phyloP scores from a whole-genome alignment of 2,329 filamentous ascomycete genomes.

The Aspergillus sp. region DNA sequence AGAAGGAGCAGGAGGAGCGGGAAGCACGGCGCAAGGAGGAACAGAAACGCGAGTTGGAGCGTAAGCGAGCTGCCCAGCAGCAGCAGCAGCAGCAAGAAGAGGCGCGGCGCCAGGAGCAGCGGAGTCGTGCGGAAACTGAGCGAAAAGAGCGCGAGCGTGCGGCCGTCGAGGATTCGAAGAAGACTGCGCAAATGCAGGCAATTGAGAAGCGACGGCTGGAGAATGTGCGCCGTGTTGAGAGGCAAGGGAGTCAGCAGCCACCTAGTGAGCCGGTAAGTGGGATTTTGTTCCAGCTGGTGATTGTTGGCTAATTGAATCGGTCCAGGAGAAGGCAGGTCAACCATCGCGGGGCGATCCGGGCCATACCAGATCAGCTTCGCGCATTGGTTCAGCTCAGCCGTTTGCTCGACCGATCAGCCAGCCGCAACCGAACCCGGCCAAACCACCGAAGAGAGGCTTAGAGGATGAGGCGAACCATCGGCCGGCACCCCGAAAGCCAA shows the following conservation, averaged over 20 bases:
- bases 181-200: conserved; percentile 53
- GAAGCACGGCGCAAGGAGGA: conserved; percentile 71
- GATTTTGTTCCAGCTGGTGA: neutral
- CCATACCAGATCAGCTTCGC: conserved; percentile 42
- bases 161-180: conserved; percentile 53
- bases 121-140: conserved; percentile 50
- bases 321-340: conserved; percentile 19
- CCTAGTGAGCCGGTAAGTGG: conserved; percentile 28
- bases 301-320: conserved; percentile 3
- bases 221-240: conserved; percentile 36
- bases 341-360: conserved; percentile 42
- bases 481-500: conserved; percentile 28
- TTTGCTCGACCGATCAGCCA: conserved; percentile 52
- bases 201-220: conserved; percentile 44
- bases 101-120: conserved; percentile 51
- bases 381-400: conserved; percentile 44
- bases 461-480: conserved; percentile 49
- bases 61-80: conserved; percentile 55
- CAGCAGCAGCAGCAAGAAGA: conserved; percentile 48
- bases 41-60: conserved; percentile 70
- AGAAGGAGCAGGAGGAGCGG: conserved; percentile 76
- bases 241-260: conserved; percentile 35
- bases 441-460: conserved; percentile 63
- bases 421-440: conserved; percentile 57
- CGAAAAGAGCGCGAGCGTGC: conserved; percentile 37